Evolutionary conservation across 2,329 filamentous ascomycete species (phyloP).

Genomic region (Raffaelea deltoideospora): DNA sequence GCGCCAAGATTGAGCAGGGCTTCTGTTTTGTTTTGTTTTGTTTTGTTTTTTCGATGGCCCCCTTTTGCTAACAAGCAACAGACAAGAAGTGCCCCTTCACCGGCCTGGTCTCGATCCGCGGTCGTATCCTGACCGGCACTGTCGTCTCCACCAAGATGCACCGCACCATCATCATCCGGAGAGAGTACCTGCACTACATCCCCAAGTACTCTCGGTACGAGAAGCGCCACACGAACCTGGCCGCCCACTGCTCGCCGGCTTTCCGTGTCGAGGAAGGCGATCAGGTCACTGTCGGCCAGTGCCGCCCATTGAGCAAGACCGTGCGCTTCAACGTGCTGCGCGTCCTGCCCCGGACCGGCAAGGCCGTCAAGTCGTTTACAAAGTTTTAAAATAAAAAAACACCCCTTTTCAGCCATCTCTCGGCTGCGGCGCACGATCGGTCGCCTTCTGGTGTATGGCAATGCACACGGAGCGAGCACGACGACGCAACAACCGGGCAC

Average conservation of each 20-base stretch:
- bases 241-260: constrained; percentile 95
- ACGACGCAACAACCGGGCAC: too few relatives aligned
- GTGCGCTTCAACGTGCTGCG: constrained; percentile 99
- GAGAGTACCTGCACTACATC: constrained; percentile 99
- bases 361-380: constrained; percentile 92
- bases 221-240: constrained; percentile 99
- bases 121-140: constrained; percentile 98
- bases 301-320: constrained; percentile 98
- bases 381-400: constrained; percentile 73
- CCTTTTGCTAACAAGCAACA: too few relatives aligned
- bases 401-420: too few relatives aligned
- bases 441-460: too few relatives aligned
- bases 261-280: constrained; percentile 99
- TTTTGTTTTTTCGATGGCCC: too few relatives aligned
- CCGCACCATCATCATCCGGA: constrained; percentile 97
- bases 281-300: constrained; percentile 98
- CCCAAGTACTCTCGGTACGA: constrained; percentile 99
- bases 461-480: too few relatives aligned
- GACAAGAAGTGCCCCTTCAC: constrained; percentile 99
- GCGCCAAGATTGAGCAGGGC: too few relatives aligned
- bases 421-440: too few relatives aligned
- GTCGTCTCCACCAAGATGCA: constrained; percentile 99
- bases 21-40: too few relatives aligned
- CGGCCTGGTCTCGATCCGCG: constrained; percentile 97
- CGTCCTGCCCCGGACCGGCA: constrained; percentile 92